Conservation (phyloP, 257 asterid genomes). For the Schizonepeta tenuifolia region DNA sequence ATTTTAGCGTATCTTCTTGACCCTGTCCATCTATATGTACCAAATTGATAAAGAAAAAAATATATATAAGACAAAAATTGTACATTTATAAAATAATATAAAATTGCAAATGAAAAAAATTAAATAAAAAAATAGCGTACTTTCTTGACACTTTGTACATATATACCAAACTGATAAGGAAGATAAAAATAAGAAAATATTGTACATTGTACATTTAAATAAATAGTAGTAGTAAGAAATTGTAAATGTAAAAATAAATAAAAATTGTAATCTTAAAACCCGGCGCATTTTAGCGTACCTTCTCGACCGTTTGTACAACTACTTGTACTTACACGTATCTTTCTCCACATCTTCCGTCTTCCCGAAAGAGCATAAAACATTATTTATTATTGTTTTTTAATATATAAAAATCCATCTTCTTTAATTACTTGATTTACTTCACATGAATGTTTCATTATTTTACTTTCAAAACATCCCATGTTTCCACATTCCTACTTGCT, state of each 20-base stretch:
- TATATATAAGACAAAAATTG: no score
- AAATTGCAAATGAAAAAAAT: no score
- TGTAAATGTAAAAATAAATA: no score
- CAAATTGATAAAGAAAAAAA: no score
- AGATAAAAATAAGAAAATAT: no score
- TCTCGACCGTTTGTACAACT: conserved; percentile 39
- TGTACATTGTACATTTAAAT: no score
- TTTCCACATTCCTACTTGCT: conserved; percentile 46
- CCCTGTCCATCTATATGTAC: conserved; percentile 17
- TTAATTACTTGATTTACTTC: conserved; percentile 21
- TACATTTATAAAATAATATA: no score
- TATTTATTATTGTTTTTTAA: neutral
- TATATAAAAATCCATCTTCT: neutral
- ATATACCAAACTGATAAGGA: no score
- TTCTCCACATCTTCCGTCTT: conserved; percentile 29
- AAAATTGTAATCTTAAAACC: neutral
- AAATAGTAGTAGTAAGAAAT: no score
- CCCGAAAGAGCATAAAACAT: neutral
- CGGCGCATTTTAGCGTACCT: conserved; percentile 37
- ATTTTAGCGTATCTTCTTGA: conserved; percentile 36
- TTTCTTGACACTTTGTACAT: no score
- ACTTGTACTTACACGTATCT: conserved; percentile 47
- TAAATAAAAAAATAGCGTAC: no score
- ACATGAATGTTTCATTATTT: conserved; percentile 44
- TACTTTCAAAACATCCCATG: conserved; percentile 45